Base-by-base conservation (phyloP, 2,329 filamentous ascomycete species). In the Orbilia brochopaga region DNA sequence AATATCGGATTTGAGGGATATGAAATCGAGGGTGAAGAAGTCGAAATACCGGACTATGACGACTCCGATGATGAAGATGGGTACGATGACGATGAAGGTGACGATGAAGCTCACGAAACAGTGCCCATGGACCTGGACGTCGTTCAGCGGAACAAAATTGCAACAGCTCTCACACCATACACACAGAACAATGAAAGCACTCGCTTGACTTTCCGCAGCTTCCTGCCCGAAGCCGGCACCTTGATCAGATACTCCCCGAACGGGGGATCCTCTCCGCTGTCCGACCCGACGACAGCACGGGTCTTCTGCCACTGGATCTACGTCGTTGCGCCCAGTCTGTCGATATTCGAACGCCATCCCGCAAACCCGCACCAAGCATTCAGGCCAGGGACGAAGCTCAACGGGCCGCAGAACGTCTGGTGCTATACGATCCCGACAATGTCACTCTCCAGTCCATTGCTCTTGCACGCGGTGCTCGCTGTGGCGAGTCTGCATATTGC, bases 241-340 rank as follows among this genome's bases (percentile, higher is more conserved):
- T 81, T 92, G 51, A 83, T 86, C 13, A 86, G 85, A 1, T 92
- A 92, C 44, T 21, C 57, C 23, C 88, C 89, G 3, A 86, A 86
- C 0, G 84, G 86, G 2, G 80, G 83, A 21, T 86, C 85, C 32
- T 88, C 88, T 42, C 92, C 94, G 32, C 81, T 97, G 27, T 90
- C 88, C 75, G 91, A 97, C 74, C 85, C 87, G 1, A 88, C 89
- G 74, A 93, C 91, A 10, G 88, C 91, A 13, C 85, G 88, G 30
- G 87, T 96, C 5, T 97, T 97, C 78, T 89, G 89, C 79, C 92
- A 97, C 79, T 97, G 97, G 78, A 87, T 97, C 52, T 89, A 91
- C 75, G 89, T 94, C 5, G 96, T 92, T 1, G 92, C 89, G 0
- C 90, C 92, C 0, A 90, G 86, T 74, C 86, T 97, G 78, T 96